These are phyloP conservation scores for Hippophae gyantsensis DNA, from an alignment of 306 rosid species.

Conservation along the genomic window DNA sequence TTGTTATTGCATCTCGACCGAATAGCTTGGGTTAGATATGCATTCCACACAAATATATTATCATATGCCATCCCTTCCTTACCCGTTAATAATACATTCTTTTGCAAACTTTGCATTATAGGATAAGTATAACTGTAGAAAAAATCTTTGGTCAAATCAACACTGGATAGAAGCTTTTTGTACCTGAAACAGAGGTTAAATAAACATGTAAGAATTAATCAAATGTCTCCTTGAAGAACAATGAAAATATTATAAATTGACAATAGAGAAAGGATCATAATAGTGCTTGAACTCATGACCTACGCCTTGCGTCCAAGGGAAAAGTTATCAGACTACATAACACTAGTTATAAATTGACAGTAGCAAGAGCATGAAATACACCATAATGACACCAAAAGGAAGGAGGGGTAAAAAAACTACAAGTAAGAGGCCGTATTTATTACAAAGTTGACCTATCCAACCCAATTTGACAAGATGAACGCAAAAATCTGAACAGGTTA, in stretches of 20 bases:
- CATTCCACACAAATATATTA: slow-evolving; percentile 94
- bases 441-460: background rate
- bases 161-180: slow-evolving; percentile 81
- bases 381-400: too few species aligned
- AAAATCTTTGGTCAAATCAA: slow-evolving; percentile 91
- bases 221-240: background rate
- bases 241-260: too few species aligned
- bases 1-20: slow-evolving; percentile 82
- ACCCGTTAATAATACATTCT: slow-evolving; percentile 38
- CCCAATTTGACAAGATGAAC: background rate
- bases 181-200: slow-evolving; percentile 43
- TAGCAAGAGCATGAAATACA: too few species aligned
- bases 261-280: too few species aligned
- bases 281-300: too few species aligned
- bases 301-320: too few species aligned
- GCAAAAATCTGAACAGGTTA: too few species aligned
- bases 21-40: slow-evolving; percentile 76
- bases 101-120: slow-evolving; percentile 92
- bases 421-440: background rate
- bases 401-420: too few species aligned
- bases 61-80: slow-evolving; percentile 69
- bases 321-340: too few species aligned
- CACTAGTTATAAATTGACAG: too few species aligned
- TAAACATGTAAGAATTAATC: background rate
- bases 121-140: slow-evolving; percentile 95